Evolutionary conservation across 2,329 filamentous ascomycete genomes (phyloP), one percentile per base, ranked within the genome.

Genomic region (Knufia fluminis): DNA sequence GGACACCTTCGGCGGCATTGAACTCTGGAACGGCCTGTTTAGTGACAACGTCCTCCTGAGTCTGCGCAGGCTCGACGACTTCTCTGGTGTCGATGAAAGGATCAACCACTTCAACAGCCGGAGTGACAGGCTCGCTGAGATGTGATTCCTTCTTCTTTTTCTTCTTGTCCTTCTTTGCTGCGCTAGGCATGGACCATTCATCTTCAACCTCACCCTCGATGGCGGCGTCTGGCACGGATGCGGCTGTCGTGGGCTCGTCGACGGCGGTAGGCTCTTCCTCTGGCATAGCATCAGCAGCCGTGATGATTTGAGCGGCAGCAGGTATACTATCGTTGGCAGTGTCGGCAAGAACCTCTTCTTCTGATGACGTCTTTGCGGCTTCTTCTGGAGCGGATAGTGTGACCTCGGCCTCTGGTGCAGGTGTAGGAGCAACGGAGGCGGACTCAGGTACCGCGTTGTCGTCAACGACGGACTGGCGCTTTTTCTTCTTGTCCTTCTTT

Each of bases 401-500:
- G 22, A 3, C 6, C 16, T 12, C 7, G 6, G 38, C 3, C 17
- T 41, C 38, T 19, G 17, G 19, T 6, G 38, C 19, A 20, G 9
- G 10, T 23, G 38, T 10, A 41, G 9, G 8, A 20, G 38, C 8
- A 41, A 23, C 10, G 4, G 19, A 22, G 8, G 6, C 17, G 8
- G 16, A 8, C 20, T 45, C 31, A 14, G 12, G n/a, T 3, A n/a
- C 7, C 4, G 3, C 9, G 6, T 10, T 10, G 12, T 42, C 35
- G 17, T 22, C 24, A 14, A 16, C 23, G 16, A 20, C 9, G 7
- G 39, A 42, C 33, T 49, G 20, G 12, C 32, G 32, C 16, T 38
- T 47, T 20, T 36, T 17, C 19, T 60, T 57, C 32, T 59, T 57
- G 16, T 51, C 51, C 49, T 60, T 63, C 52, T 60, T 62, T 2